Conservation (phyloP, 208 protist species). For the Trypanosoma theileri region DNA sequence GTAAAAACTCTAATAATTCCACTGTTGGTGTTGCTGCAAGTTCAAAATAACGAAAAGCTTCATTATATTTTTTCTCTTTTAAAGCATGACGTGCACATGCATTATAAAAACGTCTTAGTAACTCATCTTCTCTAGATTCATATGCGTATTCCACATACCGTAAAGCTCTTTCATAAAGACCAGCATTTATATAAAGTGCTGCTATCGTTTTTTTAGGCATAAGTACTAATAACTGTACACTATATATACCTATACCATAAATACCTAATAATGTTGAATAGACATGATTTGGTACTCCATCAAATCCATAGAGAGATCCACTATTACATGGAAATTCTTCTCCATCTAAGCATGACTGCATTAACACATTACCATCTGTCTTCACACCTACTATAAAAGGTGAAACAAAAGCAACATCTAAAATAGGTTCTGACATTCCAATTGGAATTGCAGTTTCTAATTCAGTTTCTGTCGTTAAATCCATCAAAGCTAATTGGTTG, state of each 20-base stretch:
- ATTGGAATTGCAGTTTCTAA: slow-evolving; percentile 3
- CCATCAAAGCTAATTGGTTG: slow-evolving; percentile 6
- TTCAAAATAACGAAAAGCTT: slow-evolving; percentile 32
- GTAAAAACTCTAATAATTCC: slow-evolving; percentile 25
- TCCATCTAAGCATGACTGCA: slow-evolving; percentile 20
- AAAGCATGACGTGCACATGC: slow-evolving; percentile 31
- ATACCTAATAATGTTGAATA: slow-evolving; percentile 8
- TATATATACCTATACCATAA: not conserved
- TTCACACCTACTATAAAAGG: slow-evolving; percentile 27
- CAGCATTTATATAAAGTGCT: slow-evolving; percentile 6
- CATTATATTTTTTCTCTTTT: slow-evolving; percentile 11
- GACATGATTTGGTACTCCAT: not conserved
- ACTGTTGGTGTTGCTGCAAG: slow-evolving; percentile 23
- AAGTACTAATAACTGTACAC: slow-evolving; percentile 10
- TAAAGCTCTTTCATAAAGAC: slow-evolving; percentile 16
- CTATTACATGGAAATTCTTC: slow-evolving; percentile 10
- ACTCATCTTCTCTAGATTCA: not conserved
- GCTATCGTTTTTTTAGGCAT: slow-evolving; percentile 17
- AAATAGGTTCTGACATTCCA: slow-evolving; percentile 13
- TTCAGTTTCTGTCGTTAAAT: not conserved
- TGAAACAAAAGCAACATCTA: slow-evolving; percentile 22
- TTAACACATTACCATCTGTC: slow-evolving; percentile 6
- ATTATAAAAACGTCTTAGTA: slow-evolving; percentile 22
- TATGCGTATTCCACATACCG: slow-evolving; percentile 7
- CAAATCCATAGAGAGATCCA: slow-evolving; percentile 3